Conservation (phyloP, 2,329 filamentous ascomycete species). For the Diplodia sapinea region DNA sequence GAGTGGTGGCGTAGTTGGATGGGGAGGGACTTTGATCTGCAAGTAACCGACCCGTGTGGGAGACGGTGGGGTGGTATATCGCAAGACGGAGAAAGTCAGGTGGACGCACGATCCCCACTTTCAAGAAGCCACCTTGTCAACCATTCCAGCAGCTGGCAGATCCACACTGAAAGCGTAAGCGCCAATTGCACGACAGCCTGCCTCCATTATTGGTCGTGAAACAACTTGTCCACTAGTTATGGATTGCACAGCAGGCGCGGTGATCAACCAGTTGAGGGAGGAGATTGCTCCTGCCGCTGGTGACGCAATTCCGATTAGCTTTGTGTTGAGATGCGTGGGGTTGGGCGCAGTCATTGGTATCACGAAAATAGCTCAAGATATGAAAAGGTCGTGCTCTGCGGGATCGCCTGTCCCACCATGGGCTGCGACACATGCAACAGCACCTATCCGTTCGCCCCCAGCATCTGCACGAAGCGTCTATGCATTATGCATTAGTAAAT, state of each 20-base stretch:
- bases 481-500: too few species aligned
- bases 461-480: not conserved
- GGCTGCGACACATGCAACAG: not conserved
- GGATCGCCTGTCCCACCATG: not conserved
- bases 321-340: not conserved
- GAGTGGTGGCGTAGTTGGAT: not conserved
- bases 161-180: not conserved
- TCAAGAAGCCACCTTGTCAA: constrained; percentile 2
- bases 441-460: not conserved
- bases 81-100: not conserved
- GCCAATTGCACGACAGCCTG: not conserved
- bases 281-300: not conserved
- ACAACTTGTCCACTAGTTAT: not conserved
- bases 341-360: not conserved
- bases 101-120: constrained; percentile 1
- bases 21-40: not conserved
- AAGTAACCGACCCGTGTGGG: not conserved
- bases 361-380: not conserved
- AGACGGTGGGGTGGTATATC: not conserved
- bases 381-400: not conserved
- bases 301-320: not conserved
- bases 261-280: not conserved
- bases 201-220: not conserved
- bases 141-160: constrained; percentile 6
- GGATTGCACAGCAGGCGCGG: not conserved